These are phyloP conservation scores for Agapanthus africanus DNA, from an alignment of 106 monocot genomes.

Conservation along the genomic window DNA sequence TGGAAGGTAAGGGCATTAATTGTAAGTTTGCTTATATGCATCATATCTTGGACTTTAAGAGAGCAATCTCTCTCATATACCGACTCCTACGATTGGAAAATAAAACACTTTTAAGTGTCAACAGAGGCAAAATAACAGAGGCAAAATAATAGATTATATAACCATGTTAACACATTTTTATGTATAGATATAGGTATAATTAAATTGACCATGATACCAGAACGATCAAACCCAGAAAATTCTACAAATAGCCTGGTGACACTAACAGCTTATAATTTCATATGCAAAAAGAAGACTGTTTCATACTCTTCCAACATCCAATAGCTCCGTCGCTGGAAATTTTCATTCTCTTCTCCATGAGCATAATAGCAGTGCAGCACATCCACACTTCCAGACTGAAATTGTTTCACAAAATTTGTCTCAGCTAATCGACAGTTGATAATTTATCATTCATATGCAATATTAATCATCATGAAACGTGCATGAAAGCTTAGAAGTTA, in stretches of 20 bases:
- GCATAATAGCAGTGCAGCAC: conserved; percentile 97
- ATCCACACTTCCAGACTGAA: conserved; percentile 86
- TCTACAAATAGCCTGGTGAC: too few relatives aligned
- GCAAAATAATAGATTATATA: too few relatives aligned
- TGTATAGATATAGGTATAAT: too few relatives aligned
- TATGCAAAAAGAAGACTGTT: too few relatives aligned
- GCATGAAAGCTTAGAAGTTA: background rate
- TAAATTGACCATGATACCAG: too few relatives aligned
- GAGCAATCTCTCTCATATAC: background rate
- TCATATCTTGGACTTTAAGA: background rate
- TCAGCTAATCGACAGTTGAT: background rate
- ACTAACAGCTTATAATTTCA: too few relatives aligned
- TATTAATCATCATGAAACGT: background rate
- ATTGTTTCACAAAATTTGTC: background rate
- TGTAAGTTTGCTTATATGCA: background rate
- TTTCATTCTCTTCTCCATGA: conserved; percentile 87
- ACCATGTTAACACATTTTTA: too few relatives aligned
- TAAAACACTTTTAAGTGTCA: too few relatives aligned
- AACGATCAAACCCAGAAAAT: too few relatives aligned
- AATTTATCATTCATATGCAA: too few relatives aligned
- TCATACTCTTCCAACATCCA: conserved; percentile 81
- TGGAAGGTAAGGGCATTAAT: background rate
- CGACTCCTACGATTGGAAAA: background rate
- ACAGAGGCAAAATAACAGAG: too few relatives aligned
- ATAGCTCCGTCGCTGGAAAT: conserved; percentile 87